Evolutionary conservation across 148 eudicot species (phyloP).

Genomic region (Talinum fruticosum): DNA sequence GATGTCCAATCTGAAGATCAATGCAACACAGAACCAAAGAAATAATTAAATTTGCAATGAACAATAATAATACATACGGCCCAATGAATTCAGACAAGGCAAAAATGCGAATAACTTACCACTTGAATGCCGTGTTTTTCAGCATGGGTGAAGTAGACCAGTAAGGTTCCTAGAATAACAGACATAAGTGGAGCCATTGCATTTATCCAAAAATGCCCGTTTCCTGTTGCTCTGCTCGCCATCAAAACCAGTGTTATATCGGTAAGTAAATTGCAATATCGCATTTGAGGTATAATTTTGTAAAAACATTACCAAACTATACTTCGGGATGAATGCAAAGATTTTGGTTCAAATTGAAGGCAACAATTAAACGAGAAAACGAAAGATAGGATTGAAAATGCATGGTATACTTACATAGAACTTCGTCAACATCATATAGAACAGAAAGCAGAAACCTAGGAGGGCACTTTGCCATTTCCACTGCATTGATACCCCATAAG

Average conservation of each 20-base stretch:
- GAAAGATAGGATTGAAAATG: too few relatives aligned
- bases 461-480: slow-evolving; percentile 67
- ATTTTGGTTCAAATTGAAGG: too few relatives aligned
- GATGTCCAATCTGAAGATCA: slow-evolving; percentile 42
- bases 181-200: slow-evolving; percentile 68
- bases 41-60: background rate
- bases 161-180: slow-evolving; percentile 54
- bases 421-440: slow-evolving; percentile 45
- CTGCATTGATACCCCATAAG: slow-evolving; percentile 28
- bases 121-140: slow-evolving; percentile 64
- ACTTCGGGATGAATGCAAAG: too few relatives aligned
- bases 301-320: too few relatives aligned
- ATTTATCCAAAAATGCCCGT: slow-evolving; percentile 53
- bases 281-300: too few relatives aligned
- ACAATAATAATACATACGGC: background rate
- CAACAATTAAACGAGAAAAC: too few relatives aligned
- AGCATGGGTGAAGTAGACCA: slow-evolving; percentile 58
- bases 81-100: too few relatives aligned
- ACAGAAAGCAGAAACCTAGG: slow-evolving; percentile 48
- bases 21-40: too few relatives aligned
- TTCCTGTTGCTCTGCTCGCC: slow-evolving; percentile 46
- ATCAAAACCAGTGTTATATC: too few relatives aligned
- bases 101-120: slow-evolving; percentile 21
- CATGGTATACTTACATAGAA: slow-evolving; percentile 39
- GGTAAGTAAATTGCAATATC: too few relatives aligned